These are phyloP conservation scores for Epichloe coenophiala DNA, from an alignment of 2,329 filamentous ascomycete genomes.

Conservation along the genomic window DNA sequence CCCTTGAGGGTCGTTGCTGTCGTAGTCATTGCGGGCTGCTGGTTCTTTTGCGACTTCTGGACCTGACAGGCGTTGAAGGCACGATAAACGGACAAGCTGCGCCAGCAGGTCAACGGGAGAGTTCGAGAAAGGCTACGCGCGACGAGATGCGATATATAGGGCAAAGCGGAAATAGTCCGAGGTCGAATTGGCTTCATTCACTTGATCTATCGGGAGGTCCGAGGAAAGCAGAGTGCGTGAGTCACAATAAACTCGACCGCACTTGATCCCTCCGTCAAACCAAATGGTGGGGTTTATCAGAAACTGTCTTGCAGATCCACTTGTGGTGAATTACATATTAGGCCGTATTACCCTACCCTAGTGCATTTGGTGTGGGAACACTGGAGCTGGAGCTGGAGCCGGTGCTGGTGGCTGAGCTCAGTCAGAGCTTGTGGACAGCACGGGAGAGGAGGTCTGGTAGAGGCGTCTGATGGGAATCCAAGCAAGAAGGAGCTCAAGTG, in stretches of 20 bases:
- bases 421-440: too few species aligned
- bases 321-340: not conserved
- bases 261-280: conserved; percentile 7
- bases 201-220: conserved; percentile 6
- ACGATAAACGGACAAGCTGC: conserved; percentile 17
- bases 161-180: conserved; percentile 5
- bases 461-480: too few species aligned
- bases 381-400: too few species aligned
- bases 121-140: conserved; percentile 7
- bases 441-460: too few species aligned
- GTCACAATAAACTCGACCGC: conserved; percentile 14
- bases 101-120: conserved; percentile 10
- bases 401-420: too few species aligned
- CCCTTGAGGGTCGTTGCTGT: conserved; percentile 69
- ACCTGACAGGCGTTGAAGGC: conserved; percentile 17
- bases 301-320: conserved; percentile 1
- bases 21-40: conserved; percentile 28
- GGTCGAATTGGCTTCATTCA: conserved; percentile 16
- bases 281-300: conserved; percentile 10
- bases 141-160: conserved; percentile 3
- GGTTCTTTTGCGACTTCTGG: conserved; percentile 13
- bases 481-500: too few species aligned
- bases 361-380: too few species aligned
- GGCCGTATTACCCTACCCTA: not conserved
- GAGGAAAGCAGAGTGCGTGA: conserved; percentile 13